phyloP scores from a whole-genome alignment of 441 rosid genomes.

The Hypseocharis bilobata region DNA sequence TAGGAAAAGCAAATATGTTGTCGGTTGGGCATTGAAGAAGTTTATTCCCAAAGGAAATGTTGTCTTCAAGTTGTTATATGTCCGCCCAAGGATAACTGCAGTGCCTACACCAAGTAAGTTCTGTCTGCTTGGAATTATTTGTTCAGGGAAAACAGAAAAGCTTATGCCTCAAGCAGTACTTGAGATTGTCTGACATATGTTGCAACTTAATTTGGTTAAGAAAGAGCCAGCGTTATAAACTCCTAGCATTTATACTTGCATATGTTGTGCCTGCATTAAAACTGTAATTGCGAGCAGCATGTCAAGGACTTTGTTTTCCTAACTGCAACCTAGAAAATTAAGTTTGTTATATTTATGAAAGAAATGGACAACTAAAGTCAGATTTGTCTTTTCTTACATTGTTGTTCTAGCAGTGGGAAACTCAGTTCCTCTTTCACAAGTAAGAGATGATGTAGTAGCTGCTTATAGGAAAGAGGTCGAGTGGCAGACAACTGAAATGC shows the following conservation, averaged over 20 bases:
- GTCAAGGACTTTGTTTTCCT: neutral
- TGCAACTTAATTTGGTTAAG: neutral
- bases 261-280: no score
- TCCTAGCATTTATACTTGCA: no score
- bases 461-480: conserved; percentile 54
- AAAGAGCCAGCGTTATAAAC: no score
- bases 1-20: conserved; percentile 45
- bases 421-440: conserved; percentile 51
- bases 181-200: neutral
- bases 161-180: neutral
- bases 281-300: no score
- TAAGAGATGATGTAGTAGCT: conserved; percentile 63
- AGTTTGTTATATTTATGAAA: neutral
- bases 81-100: conserved; percentile 43
- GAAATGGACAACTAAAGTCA: neutral
- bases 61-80: conserved; percentile 53
- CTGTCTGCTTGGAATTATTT: conserved; percentile 4
- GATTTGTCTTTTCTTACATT: conserved; percentile 7
- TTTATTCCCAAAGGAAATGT: conserved; percentile 44
- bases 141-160: neutral
- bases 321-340: neutral
- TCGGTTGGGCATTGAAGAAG: conserved; percentile 69
- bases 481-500: conserved; percentile 44
- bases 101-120: conserved; percentile 74
- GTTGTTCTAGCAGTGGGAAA: conserved; percentile 52